Evolutionary conservation across 805 yeast genomes (phyloP), one percentile per base, ranked within the genome.

Genomic region (Spathaspora sp.): DNA sequence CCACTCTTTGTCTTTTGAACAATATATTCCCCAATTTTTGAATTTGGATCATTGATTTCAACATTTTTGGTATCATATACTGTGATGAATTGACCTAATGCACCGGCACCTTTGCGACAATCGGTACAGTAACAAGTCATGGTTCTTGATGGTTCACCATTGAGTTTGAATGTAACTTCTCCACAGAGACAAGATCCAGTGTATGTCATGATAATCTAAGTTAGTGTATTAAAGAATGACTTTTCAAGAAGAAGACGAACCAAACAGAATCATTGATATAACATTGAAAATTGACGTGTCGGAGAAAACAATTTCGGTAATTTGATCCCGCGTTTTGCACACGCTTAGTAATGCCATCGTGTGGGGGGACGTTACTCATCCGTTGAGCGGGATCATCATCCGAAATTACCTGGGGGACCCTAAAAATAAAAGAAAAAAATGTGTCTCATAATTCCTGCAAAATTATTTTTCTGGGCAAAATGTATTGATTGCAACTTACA

Each of bases 21-120:
- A 6, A 49, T 39, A 17, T 47, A 54, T 35, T 49, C 51, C 11
- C 39, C 47, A 12, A 52, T 19, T 18, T 43, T 32, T 6, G 44
- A 31, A 17, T 44, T 17, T 9, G 44, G 16, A 19, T 49, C 49
- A 1, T 20, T 5, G 10, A 54, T 47, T 19, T 44, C 47, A 14
- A 54, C 55, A 9, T 54, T 31, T 8, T 17, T 29, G 10, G 57
- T 18, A 8, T 49, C 32, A 45, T 49, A 54, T 23, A 35, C 35
- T 8, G 47, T 48, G 16, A 52, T 46, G 26, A 52, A 46, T 49
- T 54, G 57, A 4, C 57, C 57, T 20, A 54, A 45, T 28, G 50
- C 49, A 19, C 57, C 57, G 14, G 57, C 48, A 9, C 57, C 57
- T 50, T 54, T 54, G 20, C 57, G 50, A 31, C 57, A 54, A 28